Evolutionary conservation across 148 eudicot genomes (phyloP), one percentile per base, ranked within the genome.

Genomic region (Silene uniflora): DNA sequence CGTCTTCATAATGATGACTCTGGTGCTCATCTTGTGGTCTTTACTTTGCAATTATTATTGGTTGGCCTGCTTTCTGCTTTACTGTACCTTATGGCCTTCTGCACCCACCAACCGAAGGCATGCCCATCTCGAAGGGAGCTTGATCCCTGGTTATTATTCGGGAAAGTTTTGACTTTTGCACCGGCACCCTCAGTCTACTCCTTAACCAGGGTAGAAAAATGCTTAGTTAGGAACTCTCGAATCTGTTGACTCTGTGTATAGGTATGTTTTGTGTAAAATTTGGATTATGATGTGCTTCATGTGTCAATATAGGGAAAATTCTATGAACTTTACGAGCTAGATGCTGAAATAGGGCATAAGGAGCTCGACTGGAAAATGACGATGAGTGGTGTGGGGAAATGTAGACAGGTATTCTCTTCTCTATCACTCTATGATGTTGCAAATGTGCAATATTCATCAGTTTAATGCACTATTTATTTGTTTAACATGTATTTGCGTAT

Each of bases 361-460:
- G 99, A 95, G 84, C 96, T 95, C 76, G 99, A 95, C 74, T 95
- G 99, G 99, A 95, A 91, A 85, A 83, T 95, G 64, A 95, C 99
- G 46, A 46, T 84, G 42, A 95, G 97, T 83, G 99, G 99, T 27
- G 99, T 95, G 73, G 99, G 99, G 32, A 95, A 91, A 84, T 92
- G 99, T 81, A 89, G 94, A 62, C 99, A 95, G 97, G 99, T 92
- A 63, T 19, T 32, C 61, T 73, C 19, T 74, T 42, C 65, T 64
- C 71, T 25, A 66, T 56, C 67, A 73, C 75, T 73, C 62, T 70
- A 69, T n/a, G 11, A 23, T 19, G 55, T 62, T 61, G 39, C 10
- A 47, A 24, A 23, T 22, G 24, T 72, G 3, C 46, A 73, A 54
- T 7, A 55, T 54, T 74, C 5, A 22, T 39, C 18, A 60, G 27